Evolutionary conservation across 2,329 filamentous ascomycete genomes (phyloP).

Genomic region (Akanthomyces uredinophilus): DNA sequence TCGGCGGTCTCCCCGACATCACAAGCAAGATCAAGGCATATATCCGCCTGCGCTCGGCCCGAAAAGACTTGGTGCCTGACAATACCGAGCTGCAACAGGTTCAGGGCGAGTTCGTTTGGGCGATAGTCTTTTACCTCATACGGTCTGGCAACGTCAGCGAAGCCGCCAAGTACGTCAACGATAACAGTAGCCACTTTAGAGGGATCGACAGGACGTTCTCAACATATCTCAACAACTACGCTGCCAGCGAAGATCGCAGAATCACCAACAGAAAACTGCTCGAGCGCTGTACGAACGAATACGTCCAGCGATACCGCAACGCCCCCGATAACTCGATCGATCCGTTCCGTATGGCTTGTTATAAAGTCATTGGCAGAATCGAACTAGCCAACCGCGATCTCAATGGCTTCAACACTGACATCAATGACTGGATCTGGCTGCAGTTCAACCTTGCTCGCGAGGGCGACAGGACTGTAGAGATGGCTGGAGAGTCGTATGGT

Average conservation of each 20-base stretch:
- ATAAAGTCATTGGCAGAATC: conserved; percentile 89
- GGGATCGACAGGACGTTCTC: conserved; percentile 88
- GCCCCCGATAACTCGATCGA: conserved; percentile 84
- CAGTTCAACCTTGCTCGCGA: conserved; percentile 66
- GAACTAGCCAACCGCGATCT: conserved; percentile 61
- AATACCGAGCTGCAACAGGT: conserved; percentile 75
- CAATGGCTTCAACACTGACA: conserved; percentile 57
- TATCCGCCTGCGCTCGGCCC: conserved; percentile 71
- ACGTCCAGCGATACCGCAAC: conserved; percentile 77
- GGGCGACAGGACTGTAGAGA: conserved; percentile 57
- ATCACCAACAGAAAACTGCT: conserved; percentile 70
- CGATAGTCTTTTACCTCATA: conserved; percentile 85
- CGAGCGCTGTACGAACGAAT: conserved; percentile 84
- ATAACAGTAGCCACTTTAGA: conserved; percentile 74
- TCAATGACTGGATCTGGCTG: conserved; percentile 68
- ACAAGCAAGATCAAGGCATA: conserved; percentile 91
- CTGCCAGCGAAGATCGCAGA: conserved; percentile 68
- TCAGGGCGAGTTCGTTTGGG: conserved; percentile 84
- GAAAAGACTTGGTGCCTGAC: conserved; percentile 80
- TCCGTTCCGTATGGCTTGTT: conserved; percentile 93
- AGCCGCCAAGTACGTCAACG: conserved; percentile 79
- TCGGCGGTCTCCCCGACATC: conserved; percentile 82
- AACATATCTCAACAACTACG: conserved; percentile 81
- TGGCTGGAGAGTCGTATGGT: conserved; percentile 61
- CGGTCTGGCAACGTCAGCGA: conserved; percentile 79